Evolutionary conservation across 345 rosid genomes (phyloP), one percentile per base, ranked within the genome.

Genomic region (Chamaenerion angustifolium): DNA sequence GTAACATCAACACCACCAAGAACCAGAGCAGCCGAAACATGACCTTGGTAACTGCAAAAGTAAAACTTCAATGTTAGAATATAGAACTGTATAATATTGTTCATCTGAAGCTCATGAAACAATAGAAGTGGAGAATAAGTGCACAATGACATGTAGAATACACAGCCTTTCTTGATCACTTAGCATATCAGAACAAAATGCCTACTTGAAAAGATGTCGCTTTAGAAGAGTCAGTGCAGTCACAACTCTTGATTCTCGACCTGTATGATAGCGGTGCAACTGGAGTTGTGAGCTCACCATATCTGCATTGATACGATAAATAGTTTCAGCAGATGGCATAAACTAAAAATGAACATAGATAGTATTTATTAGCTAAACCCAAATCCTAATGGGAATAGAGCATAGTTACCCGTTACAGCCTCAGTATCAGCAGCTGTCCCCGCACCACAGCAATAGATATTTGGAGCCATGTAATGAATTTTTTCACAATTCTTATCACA

Each of bases 381-480:
- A 31, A 31, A 31, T 5, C 6, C 37, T 7, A 31, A 31, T 7
- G 37, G 37, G 5, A 31, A 31, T 7, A 31, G 37, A 31, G 9
- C n/a, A 35, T 46, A 41, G 40, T 43, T 68, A 90, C 95, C 95
- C 45, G 95, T 90, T 42, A 90, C 98, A 48, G 95, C 95, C 76
- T 86, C 98, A 2, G 98, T 86, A 59, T 90, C 95, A 42, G 95
- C 98, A 54, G 95, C 95, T 43, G 92, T 86, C 69, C 98, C 98
- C 10, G 95, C 98, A 68, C 94, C 98, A 70, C 98, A 89, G 57
- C 95, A 86, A 48, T 86, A 86, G 47, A 89, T 83, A 65, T 89
- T 89, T 44, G 98, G 98, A 16, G 98, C 95, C 98, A 89, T 89
- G 40, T 83, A 86, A 64, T 86, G 98, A 63, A 89, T 89, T 64